Evolutionary conservation across 1,284 basidiomycete species (phyloP), one percentile per base, ranked within the genome.

Genomic region (Sporisorium iseilematis-ciliati): DNA sequence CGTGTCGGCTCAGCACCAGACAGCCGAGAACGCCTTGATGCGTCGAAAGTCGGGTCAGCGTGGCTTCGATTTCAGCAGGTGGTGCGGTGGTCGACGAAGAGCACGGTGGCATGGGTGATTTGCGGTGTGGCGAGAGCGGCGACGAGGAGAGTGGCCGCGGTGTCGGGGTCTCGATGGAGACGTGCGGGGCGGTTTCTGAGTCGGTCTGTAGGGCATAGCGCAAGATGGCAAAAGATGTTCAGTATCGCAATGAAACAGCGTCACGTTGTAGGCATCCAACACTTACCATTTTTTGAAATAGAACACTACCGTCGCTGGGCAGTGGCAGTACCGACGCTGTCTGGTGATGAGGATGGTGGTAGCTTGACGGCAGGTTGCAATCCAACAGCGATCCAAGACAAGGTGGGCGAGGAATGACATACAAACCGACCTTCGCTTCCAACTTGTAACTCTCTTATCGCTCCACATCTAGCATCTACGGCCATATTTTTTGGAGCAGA

Each of bases 1-100:
- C 81, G 41, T 79, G 65, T 5, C 81, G 63, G 29, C 68, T 72
- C 16, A 82, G 76, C 21, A 82, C 74, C 12, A 82, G 60, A 33
- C 75, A 79, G 16, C 81, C 81, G 1, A 70, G 54, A 20, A 82
- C 81, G 38, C 74, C 75, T 18, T 67, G 69, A 55, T 82, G 78
- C 11, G 71, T 43, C 7, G 76, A 80, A 29, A 82, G 67, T 26
- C 79, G 71, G 10, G 71, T 69, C n/a, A 82, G 58, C 2, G 79
- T 81, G 4, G 80, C 76, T 58, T 82, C 81, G 31, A 82, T 76
- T 38, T 82, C 81, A 20, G 79, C 75, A 0, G 81, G 79, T 14
- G 79, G 80, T 3, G 72, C 57, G 7, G 73, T 48, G 1, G 64
- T 68, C 8, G 65, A 63, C 3, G 75, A 60, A 2, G 74, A 75